phyloP scores from a whole-genome alignment of 2,329 filamentous ascomycete genomes.

The Albifimbria verrucaria region DNA sequence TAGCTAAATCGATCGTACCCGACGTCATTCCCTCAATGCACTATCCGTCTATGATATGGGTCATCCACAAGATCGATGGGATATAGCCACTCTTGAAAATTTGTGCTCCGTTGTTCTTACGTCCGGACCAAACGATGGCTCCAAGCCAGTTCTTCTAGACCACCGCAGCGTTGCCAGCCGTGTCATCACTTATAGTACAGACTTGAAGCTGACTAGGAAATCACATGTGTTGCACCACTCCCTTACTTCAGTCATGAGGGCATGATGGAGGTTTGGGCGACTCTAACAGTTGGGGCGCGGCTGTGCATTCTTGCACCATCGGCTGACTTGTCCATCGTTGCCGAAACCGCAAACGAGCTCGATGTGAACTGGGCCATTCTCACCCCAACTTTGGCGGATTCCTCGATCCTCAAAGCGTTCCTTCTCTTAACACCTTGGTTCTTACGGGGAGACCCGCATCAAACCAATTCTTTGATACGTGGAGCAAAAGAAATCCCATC shows the following conservation, averaged over 20 bases:
- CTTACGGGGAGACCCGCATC: no score
- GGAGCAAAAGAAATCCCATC: no score
- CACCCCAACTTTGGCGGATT: no score
- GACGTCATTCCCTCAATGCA: no score
- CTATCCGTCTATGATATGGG: no score
- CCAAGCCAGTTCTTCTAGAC: neutral
- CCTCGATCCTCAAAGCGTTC: no score
- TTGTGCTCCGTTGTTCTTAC: neutral
- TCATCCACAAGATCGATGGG: neutral
- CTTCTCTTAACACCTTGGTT: no score
- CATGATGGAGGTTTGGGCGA: neutral
- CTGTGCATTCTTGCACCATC: neutral
- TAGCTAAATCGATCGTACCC: no score
- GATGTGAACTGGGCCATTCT: neutral
- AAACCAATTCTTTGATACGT: no score
- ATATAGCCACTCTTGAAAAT: neutral
- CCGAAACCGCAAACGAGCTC: neutral
- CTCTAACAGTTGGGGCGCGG: neutral
- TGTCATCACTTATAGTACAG: neutral
- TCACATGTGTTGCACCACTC: neutral
- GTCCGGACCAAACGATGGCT: neutral
- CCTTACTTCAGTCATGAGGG: neutral
- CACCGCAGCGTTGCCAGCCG: neutral
- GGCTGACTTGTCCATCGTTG: neutral
- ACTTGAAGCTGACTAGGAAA: neutral